Conservation (phyloP, 345 rosid genomes). For the Salix koriyanagi region DNA sequence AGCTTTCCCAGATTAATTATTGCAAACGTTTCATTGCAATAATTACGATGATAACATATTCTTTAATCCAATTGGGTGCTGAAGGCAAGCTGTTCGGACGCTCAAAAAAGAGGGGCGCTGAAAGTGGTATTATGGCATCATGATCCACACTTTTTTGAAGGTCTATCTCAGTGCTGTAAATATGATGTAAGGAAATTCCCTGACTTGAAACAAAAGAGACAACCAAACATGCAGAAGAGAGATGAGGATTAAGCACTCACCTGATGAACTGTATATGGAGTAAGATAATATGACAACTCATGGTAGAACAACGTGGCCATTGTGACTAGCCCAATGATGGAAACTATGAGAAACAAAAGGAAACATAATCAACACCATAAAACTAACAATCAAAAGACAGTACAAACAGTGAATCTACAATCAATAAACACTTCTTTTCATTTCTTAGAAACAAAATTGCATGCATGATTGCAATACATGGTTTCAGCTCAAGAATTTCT, state of each 20-base stretch:
- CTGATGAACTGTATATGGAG: conserved; percentile 84
- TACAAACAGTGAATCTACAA: background rate
- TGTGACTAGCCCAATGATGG: conserved; percentile 68
- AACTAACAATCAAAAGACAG: background rate
- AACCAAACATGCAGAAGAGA: background rate
- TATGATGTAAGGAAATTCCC: background rate
- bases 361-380: background rate
- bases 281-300: conserved; percentile 79
- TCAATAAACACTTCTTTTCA: background rate
- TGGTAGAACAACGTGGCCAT: conserved; percentile 88
- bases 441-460: background rate
- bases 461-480: background rate
- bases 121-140: background rate
- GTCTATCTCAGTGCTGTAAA: background rate
- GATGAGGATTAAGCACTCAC: conserved; percentile 24
- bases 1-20: background rate
- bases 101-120: background rate
- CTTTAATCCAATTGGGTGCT: background rate
- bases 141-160: background rate
- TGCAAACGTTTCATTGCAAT: background rate
- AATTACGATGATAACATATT: background rate
- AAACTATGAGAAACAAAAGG: conserved; percentile 48
- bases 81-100: background rate
- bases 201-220: background rate
- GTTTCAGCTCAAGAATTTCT: background rate